phyloP scores from a whole-genome alignment of 1,284 basidiomycete genomes.

The Boletus hoseneyae region DNA sequence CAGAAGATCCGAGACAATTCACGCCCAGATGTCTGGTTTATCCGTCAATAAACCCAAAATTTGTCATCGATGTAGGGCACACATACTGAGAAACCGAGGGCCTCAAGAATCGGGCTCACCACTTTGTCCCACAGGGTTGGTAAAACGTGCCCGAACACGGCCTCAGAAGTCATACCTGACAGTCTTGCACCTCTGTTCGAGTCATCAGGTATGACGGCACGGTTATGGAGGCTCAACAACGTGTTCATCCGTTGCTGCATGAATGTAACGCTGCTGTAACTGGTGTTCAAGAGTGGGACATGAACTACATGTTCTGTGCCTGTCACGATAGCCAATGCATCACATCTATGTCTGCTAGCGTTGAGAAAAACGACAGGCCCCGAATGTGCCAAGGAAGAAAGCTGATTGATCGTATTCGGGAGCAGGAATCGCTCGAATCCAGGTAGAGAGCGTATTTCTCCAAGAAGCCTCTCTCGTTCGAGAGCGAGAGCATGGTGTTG shows the following conservation, averaged over 20 bases:
- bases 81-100: slow-evolving; percentile 8
- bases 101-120: slow-evolving; percentile 6
- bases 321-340: slow-evolving; percentile 2
- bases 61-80: too few relatives aligned
- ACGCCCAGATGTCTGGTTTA: too few relatives aligned
- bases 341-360: slow-evolving; percentile 4
- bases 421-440: slow-evolving; percentile 8
- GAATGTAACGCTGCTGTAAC: not conserved
- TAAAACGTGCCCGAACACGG: too few relatives aligned
- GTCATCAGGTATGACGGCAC: not conserved
- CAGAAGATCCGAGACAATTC: slow-evolving; percentile 10
- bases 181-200: not conserved
- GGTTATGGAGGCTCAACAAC: not conserved
- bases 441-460: not conserved
- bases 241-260: not conserved
- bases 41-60: not conserved
- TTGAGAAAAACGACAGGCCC: slow-evolving; percentile 8
- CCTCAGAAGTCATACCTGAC: not conserved
- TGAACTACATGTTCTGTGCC: not conserved
- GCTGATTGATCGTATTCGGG: slow-evolving; percentile 5
- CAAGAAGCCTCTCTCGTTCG: not conserved
- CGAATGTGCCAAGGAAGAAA: not conserved
- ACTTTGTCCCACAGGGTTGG: too few relatives aligned
- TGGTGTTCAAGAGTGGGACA: slow-evolving; percentile 1
- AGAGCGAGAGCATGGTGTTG: too few relatives aligned